phyloP scores from a whole-genome alignment of 2,329 filamentous ascomycete species.

The Teratosphaeria epicoccoides region DNA sequence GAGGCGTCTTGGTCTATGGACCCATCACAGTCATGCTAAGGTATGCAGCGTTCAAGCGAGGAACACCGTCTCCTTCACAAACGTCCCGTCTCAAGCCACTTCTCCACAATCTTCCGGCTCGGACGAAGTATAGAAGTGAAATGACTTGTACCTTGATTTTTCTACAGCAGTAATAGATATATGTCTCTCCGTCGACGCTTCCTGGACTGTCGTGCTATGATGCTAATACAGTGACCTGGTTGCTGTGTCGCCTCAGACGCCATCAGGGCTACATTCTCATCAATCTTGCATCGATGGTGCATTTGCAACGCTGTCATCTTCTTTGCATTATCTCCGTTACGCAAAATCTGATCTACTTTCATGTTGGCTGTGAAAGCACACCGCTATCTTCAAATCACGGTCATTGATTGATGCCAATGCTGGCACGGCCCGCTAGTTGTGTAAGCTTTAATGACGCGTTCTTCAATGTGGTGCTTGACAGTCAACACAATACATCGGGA shows the following conservation, averaged over 20 bases:
- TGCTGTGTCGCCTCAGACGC: neutral
- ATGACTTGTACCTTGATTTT: neutral
- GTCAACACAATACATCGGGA: neutral
- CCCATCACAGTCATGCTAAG: no score
- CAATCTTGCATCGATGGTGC: no score
- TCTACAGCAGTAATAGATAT: neutral
- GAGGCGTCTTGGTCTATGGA: no score
- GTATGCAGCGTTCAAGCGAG: neutral
- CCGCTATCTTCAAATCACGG: no score
- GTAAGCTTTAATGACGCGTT: conserved; percentile 4
- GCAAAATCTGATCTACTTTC: no score
- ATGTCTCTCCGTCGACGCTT: no score
- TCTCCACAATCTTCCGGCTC: conserved; percentile 31
- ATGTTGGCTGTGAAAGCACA: no score
- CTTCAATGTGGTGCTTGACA: neutral
- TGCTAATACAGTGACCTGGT: neutral
- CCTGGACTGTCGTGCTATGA: neutral
- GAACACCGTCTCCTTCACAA: no score
- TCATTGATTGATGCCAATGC: neutral
- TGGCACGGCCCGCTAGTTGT: neutral
- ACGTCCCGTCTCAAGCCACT: conserved; percentile 35
- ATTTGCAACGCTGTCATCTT: no score
- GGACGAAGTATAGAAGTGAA: conserved; percentile 5
- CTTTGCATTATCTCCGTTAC: no score
- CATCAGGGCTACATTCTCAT: no score